Evolutionary conservation across 164 flowering plant genomes (phyloP).

Genomic region (Stephania cephalantha): DNA sequence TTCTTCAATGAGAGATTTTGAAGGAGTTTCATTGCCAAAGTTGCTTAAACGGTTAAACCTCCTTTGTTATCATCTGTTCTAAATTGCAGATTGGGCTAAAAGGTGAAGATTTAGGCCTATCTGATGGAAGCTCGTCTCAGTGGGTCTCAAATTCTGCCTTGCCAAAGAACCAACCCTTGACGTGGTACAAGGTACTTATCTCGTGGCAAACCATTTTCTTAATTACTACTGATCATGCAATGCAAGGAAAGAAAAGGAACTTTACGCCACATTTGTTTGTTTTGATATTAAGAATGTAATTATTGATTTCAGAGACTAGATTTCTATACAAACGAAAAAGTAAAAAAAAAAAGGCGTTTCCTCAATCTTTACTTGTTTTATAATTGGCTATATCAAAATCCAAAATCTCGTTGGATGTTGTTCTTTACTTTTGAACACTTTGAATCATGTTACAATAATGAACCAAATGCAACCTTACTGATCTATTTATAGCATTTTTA

Average conservation of each 20-base stretch:
- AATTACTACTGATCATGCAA: neutral
- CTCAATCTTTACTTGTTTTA: too few species aligned
- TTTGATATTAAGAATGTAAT: too few species aligned
- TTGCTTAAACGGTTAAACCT: neutral
- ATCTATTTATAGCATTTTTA: neutral
- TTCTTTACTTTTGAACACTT: too few species aligned
- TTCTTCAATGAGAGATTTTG: neutral
- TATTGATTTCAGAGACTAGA: too few species aligned
- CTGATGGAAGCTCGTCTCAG: conserved; percentile 53
- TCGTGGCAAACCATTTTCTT: neutral
- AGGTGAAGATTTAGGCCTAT: conserved; percentile 75
- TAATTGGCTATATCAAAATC: too few species aligned
- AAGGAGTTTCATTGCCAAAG: neutral
- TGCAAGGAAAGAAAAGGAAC: neutral
- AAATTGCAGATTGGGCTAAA: conserved; percentile 66
- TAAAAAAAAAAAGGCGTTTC: too few species aligned
- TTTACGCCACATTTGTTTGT: too few species aligned
- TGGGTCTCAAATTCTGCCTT: conserved; percentile 57
- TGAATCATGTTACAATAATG: too few species aligned
- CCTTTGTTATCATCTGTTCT: conserved; percentile 5
- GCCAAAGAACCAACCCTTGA: conserved; percentile 70
- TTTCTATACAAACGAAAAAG: too few species aligned
- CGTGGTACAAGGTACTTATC: conserved; percentile 80
- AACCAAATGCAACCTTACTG: neutral
- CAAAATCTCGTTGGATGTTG: too few species aligned